Evolutionary conservation across 2,329 filamentous ascomycete species (phyloP), one percentile per base, ranked within the genome.

Genomic region (Fusarium subglutinans): DNA sequence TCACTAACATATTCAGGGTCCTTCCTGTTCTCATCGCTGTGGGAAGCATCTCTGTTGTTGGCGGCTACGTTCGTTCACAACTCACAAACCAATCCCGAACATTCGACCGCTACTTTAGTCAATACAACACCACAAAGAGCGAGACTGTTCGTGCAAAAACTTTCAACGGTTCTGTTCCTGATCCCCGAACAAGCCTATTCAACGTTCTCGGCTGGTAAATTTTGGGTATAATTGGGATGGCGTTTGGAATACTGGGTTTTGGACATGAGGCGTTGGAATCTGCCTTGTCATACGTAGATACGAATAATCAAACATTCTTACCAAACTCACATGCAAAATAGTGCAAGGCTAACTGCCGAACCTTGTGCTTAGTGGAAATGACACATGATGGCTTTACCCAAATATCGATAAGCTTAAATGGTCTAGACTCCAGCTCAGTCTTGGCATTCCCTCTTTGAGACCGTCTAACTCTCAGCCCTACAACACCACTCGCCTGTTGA

Each of bases 181-280:
- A 78, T 37, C 73, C 73, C 12, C 71, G 76, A 62, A 76, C 75
- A 50, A 78, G 76, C 47, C 44, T 76, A 22, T 78, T 72, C 53
- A 78, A 78, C 58, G 60, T 78, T 38, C 75, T 78, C 22, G 73
- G 76, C 56, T 78, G 76, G 76, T 75, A 51, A 45, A 45, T 45
- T 47, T 45, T 15, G 18, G 35, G 24, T 37, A 38, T 4, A n/a
- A 50, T 18, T 33, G 26, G 20, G 37, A 50, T 15, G 63, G 66
- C 53, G 58, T 74, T 63, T 54, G 24, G 50, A 51, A 20, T n/a
- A 37, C 28, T 66, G 48, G 45, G 26, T 57, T 43, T n/a, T 60
- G 47, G 41, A 44, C 17, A 47, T 11, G 63, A 55, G 66, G 66
- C 58, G n/a, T 48, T 41, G 37, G 41, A 70, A 72, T 45, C 37